These are phyloP conservation scores for Backusella tarrabulga DNA, from an alignment of 192 early-diverging fungal species.

Conservation along the genomic window DNA sequence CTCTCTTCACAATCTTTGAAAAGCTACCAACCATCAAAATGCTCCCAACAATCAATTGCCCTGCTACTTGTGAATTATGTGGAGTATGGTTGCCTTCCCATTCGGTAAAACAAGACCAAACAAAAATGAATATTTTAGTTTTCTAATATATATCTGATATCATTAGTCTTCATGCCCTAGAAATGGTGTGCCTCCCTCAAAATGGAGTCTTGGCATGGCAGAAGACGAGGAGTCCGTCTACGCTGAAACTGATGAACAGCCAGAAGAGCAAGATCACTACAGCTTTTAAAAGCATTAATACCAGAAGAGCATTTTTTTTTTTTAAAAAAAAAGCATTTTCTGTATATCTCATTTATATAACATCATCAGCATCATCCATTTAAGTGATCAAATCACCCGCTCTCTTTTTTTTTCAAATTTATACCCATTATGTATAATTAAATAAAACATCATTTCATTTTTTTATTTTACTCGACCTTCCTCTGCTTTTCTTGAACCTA, in stretches of 20 bases:
- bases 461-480: background rate
- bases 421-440: background rate
- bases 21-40: background rate
- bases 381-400: background rate
- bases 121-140: background rate
- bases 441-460: background rate
- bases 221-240: background rate
- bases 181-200: conserved; percentile 14
- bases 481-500: too few relatives aligned
- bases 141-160: background rate
- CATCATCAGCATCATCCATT: background rate
- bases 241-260: background rate
- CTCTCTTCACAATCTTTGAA: background rate
- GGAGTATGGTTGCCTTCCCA: conserved; percentile 23
- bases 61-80: conserved; percentile 33
- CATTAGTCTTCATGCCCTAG: background rate
- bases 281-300: background rate
- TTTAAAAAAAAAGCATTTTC: background rate
- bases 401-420: background rate
- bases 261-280: background rate
- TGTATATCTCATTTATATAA: background rate
- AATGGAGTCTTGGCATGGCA: background rate
- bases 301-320: background rate
- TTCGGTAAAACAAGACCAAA: conserved; percentile 11
- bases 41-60: background rate